Evolutionary conservation across 2,329 filamentous ascomycete genomes (phyloP).

Genomic region (Colletotrichum filicis): DNA sequence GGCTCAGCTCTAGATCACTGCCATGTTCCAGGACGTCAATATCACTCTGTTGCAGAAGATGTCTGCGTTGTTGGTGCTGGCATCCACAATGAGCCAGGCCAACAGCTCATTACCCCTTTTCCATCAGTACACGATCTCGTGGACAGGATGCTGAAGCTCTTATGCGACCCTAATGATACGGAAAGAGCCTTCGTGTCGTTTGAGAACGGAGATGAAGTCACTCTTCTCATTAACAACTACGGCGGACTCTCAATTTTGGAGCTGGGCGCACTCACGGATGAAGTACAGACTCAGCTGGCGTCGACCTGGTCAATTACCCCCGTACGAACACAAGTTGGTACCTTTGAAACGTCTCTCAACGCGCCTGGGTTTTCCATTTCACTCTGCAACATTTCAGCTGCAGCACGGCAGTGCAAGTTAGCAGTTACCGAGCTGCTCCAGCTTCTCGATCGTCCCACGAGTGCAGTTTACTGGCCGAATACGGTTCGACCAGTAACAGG

Average conservation of each 20-base stretch:
- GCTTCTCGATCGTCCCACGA: slow-evolving; percentile 61
- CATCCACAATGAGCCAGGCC: slow-evolving; percentile 60
- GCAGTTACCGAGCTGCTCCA: slow-evolving; percentile 51
- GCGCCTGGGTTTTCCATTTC: slow-evolving; percentile 67
- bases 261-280: slow-evolving; percentile 63
- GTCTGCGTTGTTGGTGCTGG: slow-evolving; percentile 61
- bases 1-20: slow-evolving; percentile 78
- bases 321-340: slow-evolving; percentile 56
- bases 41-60: slow-evolving; percentile 54
- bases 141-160: slow-evolving; percentile 61
- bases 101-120: slow-evolving; percentile 45
- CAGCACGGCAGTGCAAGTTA: slow-evolving; percentile 40
- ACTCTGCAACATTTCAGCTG: slow-evolving; percentile 58
- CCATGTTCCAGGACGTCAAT: slow-evolving; percentile 74
- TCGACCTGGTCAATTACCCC: slow-evolving; percentile 60
- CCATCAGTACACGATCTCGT: slow-evolving; percentile 52
- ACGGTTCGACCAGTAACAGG: slow-evolving; percentile 9
- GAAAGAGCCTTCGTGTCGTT: slow-evolving; percentile 65
- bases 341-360: slow-evolving; percentile 65
- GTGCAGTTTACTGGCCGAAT: slow-evolving; percentile 62
- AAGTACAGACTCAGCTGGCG: slow-evolving; percentile 59
- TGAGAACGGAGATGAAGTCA: slow-evolving; percentile 53
- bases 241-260: slow-evolving; percentile 66
- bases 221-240: slow-evolving; percentile 68
- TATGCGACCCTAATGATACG: slow-evolving; percentile 61